Evolutionary conservation across 1,284 basidiomycete genomes (phyloP).

Genomic region (Ceratobasidium sp.): DNA sequence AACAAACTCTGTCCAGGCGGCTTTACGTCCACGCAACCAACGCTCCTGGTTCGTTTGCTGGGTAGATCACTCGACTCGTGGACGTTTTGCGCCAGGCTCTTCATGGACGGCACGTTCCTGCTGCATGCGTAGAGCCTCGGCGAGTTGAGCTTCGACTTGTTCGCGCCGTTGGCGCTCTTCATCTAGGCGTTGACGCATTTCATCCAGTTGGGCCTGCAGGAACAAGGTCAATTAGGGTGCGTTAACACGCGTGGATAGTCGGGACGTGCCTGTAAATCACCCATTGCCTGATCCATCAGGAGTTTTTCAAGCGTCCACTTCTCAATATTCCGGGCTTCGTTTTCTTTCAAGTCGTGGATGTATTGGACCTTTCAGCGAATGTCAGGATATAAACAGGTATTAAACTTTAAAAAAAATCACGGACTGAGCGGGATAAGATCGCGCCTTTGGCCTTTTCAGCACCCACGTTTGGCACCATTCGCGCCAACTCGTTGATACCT

Average conservation of each 20-base stretch:
- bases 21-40: conserved; percentile 6
- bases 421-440: conserved; percentile 78
- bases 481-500: conserved; percentile 91
- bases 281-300: conserved; percentile 91
- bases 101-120: conserved; percentile 29
- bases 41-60: background rate
- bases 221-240: background rate
- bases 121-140: conserved; percentile 31
- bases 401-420: conserved; percentile 55
- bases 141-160: conserved; percentile 40
- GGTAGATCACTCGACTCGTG: conserved; percentile 28
- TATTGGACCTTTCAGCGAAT: conserved; percentile 67
- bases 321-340: conserved; percentile 90
- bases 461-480: conserved; percentile 88
- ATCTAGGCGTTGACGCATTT: conserved; percentile 79
- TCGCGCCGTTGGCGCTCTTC: conserved; percentile 65
- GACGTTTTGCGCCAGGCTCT: conserved; percentile 32
- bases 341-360: conserved; percentile 90
- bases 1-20: conserved; percentile 19
- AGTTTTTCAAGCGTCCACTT: conserved; percentile 96
- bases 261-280: conserved; percentile 72
- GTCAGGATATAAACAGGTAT: background rate
- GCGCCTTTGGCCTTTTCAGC: conserved; percentile 89
- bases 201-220: conserved; percentile 71
- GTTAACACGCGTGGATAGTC: background rate